Base-by-base conservation (phyloP, 352 stramenopile genomes). In the Blastocystis sp. region DNA sequence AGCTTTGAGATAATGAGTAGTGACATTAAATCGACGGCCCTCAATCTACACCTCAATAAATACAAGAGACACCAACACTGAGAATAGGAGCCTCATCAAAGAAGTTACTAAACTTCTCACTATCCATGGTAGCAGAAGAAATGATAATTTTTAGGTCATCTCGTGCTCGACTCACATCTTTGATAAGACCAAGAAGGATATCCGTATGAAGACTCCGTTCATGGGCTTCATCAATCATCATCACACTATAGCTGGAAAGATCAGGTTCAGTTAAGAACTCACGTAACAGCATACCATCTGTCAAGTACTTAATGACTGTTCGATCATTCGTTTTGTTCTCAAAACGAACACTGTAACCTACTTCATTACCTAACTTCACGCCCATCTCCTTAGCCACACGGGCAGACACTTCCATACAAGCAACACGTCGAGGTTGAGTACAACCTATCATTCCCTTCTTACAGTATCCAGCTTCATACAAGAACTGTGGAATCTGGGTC, bases 171-270 rank as follows among this genome's bases (percentile, higher is more conserved):
- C 94, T 92, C 83, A 99, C 96, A 91, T 98, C 96, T 89, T 99
- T 98, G 77, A 99, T 95, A 16, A 99, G 89, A 0, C 96, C 97
- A 89, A 99, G 98, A 37, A 99, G 91, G 88, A 99, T 97, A 88
- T 99, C 97, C 0, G 95, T 98, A 86, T 95, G 96, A 24, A 99
- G 91, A 9, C 95, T 98, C 39, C 97, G 92, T 89, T 99, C 97
- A 89, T 99, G 97, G 19, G 96, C 96, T 90, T 99, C 96, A 89
- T 99, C 96, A 88, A 99, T 96, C 77, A 99, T 97, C 90, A 99
- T 97, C 54, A 97, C 95, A 39, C 91, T 96, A 91, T 98, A 99
- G 46, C 92, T 66, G 21, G 37, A 83, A 52, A 92, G 71, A 88
- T 96, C 95, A 0, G 96, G 96, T 89, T 98, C 95, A 3, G 94